phyloP scores from a whole-genome alignment of 169 alveolate species.

The Plasmodium fragile region DNA sequence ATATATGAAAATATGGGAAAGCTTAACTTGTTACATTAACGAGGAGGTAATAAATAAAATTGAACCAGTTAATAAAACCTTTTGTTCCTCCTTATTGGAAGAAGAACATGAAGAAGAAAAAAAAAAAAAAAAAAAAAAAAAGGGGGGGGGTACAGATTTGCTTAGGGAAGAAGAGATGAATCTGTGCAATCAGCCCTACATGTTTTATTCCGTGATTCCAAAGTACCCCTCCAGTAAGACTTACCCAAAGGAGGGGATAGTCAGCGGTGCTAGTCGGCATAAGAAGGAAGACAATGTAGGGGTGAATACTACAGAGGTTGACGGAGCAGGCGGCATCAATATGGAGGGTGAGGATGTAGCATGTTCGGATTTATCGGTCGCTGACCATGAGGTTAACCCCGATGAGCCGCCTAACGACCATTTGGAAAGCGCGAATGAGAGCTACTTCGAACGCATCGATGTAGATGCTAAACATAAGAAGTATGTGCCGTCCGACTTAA shows the following conservation, averaged over 20 bases:
- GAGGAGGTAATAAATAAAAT: constrained; percentile 75
- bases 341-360: neutral
- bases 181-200: constrained; percentile 59
- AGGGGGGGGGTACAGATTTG: neutral
- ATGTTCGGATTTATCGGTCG: neutral
- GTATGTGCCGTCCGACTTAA: constrained; percentile 69
- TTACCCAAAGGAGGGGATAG: neutral
- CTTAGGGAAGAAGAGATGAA: constrained; percentile 37
- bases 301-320: neutral
- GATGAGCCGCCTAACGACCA: neutral
- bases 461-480: constrained; percentile 43
- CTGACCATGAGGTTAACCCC: neutral
- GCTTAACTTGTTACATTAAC: constrained; percentile 71
- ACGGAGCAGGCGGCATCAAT: neutral
- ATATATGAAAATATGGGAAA: constrained; percentile 71
- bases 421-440: neutral
- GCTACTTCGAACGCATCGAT: constrained; percentile 47
- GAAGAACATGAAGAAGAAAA: neutral
- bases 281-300: constrained; percentile 28
- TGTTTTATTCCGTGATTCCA: constrained; percentile 76
- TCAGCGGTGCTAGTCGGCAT: neutral
- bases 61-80: constrained; percentile 76
- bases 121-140: constrained; percentile 6
- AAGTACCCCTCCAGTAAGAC: constrained; percentile 19
- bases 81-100: constrained; percentile 69